Evolutionary conservation across 805 yeast genomes (phyloP).

Genomic region (Candida ulmi): DNA sequence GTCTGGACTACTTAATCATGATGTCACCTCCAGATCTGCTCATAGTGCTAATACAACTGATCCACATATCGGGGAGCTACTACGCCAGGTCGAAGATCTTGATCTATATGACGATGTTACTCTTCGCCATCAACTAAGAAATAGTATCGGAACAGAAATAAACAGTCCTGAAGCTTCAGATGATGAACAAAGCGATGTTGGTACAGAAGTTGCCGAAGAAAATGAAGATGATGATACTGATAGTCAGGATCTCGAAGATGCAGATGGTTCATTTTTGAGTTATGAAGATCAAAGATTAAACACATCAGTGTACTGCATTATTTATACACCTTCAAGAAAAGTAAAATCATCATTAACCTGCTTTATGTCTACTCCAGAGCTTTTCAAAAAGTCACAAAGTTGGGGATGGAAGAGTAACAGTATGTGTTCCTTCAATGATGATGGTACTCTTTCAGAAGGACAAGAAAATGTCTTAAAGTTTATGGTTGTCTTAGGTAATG

Average conservation of each 20-base stretch:
- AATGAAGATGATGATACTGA: constrained; percentile 7
- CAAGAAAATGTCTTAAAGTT: constrained; percentile 41
- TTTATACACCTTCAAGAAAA: constrained; percentile 47
- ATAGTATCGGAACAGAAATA: constrained; percentile 5
- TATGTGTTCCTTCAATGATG: constrained; percentile 46
- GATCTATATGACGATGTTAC: constrained; percentile 5
- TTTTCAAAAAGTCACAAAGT: constrained; percentile 47
- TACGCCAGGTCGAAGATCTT: constrained; percentile 7
- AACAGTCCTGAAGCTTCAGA: constrained; percentile 23
- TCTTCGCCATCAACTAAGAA: neutral
- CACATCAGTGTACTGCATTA: constrained; percentile 45
- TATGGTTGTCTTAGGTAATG: constrained; percentile 43
- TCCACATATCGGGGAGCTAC: constrained; percentile 5
- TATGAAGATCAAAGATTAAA: constrained; percentile 43
- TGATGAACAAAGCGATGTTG: neutral
- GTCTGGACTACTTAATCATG: constrained; percentile 35
- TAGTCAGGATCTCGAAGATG: constrained; percentile 9
- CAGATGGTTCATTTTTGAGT: constrained; percentile 25
- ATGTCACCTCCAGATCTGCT: constrained; percentile 22
- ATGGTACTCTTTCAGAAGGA: constrained; percentile 38
- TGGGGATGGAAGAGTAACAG: constrained; percentile 61
- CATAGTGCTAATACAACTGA: neutral
- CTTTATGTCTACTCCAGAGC: constrained; percentile 50
- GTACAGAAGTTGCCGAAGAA: constrained; percentile 15
- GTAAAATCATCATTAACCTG: constrained; percentile 41